Base-by-base conservation (phyloP, 179 eudicot species). In the Sideroxylon spinosum region DNA sequence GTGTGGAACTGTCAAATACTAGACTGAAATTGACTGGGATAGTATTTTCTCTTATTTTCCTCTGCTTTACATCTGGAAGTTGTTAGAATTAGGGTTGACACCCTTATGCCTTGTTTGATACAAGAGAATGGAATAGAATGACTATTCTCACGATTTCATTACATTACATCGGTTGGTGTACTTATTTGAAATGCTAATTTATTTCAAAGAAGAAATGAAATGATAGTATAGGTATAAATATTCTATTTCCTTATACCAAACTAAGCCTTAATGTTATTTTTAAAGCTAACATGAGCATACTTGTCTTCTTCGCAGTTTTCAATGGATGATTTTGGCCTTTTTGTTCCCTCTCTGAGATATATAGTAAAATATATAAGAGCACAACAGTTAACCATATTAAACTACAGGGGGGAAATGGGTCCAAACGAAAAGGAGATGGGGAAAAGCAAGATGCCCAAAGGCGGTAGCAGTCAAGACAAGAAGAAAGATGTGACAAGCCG, bases 331-430 rank as follows among this genome's bases (percentile, higher is more conserved):
- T 68, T 37, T 37, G 44, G 44, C 48, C 59, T 37, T 57, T 56
- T 74, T 44, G 3, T 60, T 59, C 19, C 32, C 44, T 37, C 26
- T 57, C 37, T 0, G 19, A 16, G 61, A 56, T 22, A n/a, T 16
- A 2, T 26, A 9, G 10, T 37, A 57, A 16, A 14, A 61, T 37
- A 37, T 23, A 23, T 23, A 61, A 37, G 44, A 46, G 44, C 16
- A 20, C 53, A 17, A 9, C 12, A 14, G 56, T 77, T 55, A 68
- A 25, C 44, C 37, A 1, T 14, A 17, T 68, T 60, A 56, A 65
- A 74, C 66, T 85, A 68, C 89, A 93, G 98, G 87, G 98, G 98
- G 53, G 92, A 90, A 84, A 93, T 93, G 98, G 94, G 97, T 32
- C 52, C 81, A 12, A 77, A 82, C 49, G 89, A 85, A 78, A 78